Conservation (phyloP, 345 rosid species). For the Linum lewisii region DNA sequence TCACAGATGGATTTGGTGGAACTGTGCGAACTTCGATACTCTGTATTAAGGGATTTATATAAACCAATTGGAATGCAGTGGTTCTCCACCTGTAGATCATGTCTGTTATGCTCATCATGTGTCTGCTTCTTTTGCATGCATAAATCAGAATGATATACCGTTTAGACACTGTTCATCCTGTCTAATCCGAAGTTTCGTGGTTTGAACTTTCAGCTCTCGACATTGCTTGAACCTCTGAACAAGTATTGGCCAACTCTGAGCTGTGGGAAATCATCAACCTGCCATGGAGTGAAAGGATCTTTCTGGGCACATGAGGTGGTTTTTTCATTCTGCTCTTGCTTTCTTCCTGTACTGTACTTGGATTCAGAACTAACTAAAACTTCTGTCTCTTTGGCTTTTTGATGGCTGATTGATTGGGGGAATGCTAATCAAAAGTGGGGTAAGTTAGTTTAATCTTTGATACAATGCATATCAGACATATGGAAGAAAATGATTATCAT, state of each 20-base stretch:
- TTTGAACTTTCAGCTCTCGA: constrained; percentile 38
- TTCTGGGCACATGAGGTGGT: constrained; percentile 85
- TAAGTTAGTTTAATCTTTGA: constrained; percentile 26
- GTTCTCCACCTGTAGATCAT: too few species aligned
- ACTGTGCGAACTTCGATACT: too few species aligned
- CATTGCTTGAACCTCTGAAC: constrained; percentile 42
- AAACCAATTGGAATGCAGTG: too few species aligned
- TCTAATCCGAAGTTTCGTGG: background rate
- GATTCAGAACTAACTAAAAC: constrained; percentile 28
- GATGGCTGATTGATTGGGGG: constrained; percentile 28
- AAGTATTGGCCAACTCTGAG: constrained; percentile 77
- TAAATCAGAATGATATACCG: too few species aligned
- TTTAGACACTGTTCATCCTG: background rate
- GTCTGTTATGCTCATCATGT: background rate
- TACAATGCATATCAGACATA: background rate
- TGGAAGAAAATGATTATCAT: background rate
- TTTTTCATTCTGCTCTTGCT: constrained; percentile 10
- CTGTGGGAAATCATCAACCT: constrained; percentile 51
- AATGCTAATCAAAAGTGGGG: constrained; percentile 69
- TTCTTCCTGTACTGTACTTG: background rate
- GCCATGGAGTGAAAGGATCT: constrained; percentile 52
- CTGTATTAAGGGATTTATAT: too few species aligned
- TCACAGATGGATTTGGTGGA: too few species aligned
- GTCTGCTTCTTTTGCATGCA: background rate
- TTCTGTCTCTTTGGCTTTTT: constrained; percentile 23